Evolutionary conservation across 768 basidiomycete species (phyloP).

Genomic region (Lactarius hengduanensis): DNA sequence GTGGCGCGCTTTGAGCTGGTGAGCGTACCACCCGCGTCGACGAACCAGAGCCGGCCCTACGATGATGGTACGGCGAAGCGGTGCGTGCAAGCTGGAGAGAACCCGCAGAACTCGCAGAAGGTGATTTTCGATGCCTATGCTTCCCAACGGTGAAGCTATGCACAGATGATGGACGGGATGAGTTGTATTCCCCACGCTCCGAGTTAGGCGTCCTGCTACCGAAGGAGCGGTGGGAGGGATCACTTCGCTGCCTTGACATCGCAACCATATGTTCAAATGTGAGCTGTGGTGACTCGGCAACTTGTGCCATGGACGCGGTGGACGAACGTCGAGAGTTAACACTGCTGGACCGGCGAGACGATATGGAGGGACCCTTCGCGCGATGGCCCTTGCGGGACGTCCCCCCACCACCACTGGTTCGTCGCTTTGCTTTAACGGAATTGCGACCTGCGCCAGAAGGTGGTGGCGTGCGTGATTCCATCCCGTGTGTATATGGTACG

Average conservation of each 20-base stretch:
- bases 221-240: conserved; percentile 65
- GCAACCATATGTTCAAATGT: conserved; percentile 41
- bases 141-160: conserved; percentile 66
- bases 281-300: conserved; percentile 54
- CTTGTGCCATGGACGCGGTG: conserved; percentile 46
- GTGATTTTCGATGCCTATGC: conserved; percentile 67
- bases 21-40: conserved; percentile 74
- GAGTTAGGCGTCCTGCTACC: conserved; percentile 87
- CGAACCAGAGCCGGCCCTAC: conserved; percentile 75
- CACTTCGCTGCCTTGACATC: conserved; percentile 44
- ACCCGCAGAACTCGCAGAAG: conserved; percentile 74
- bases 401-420: conserved; percentile 44
- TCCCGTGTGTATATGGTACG: conserved; percentile 16
- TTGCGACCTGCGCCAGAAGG: conserved; percentile 31
- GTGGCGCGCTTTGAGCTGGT: conserved; percentile 45
- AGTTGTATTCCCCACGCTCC: conserved; percentile 68
- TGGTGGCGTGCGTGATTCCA: conserved; percentile 19
- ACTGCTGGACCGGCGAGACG: conserved; percentile 86
- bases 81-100: conserved; percentile 57
- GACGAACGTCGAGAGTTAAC: conserved; percentile 83
- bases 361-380: conserved; percentile 65
- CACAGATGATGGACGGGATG: conserved; percentile 81
- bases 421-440: conserved; percentile 45
- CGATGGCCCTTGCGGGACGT: conserved; percentile 45
- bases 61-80: conserved; percentile 80